These are phyloP conservation scores for Yamadazyma paraphyllophila DNA, from an alignment of 805 yeast species.

Conservation along the genomic window DNA sequence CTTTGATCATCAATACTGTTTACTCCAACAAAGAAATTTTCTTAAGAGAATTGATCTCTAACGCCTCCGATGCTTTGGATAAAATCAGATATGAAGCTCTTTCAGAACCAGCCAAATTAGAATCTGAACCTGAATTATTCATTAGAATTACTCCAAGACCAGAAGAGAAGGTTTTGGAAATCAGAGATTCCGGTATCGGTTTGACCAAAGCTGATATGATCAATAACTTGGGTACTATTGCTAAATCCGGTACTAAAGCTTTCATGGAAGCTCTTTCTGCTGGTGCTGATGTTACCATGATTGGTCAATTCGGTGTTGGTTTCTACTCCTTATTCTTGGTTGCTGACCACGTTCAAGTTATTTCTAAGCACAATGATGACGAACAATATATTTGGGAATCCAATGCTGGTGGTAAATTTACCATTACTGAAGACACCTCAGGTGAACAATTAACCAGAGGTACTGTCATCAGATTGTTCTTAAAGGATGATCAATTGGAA, in stretches of 20 bases:
- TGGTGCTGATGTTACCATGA: constrained; percentile 99
- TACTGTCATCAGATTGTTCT: constrained; percentile 89
- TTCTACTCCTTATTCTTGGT: constrained; percentile 99
- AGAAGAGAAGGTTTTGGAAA: constrained; percentile 89
- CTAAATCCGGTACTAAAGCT: constrained; percentile 99
- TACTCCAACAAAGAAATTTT: constrained; percentile 99
- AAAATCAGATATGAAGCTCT: constrained; percentile 97
- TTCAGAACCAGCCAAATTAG: constrained; percentile 87
- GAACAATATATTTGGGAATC: constrained; percentile 99
- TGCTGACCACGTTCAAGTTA: constrained; percentile 98
- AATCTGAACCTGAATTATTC: constrained; percentile 92
- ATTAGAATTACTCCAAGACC: constrained; percentile 97
- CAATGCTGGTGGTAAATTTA: constrained; percentile 99
- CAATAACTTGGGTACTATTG: constrained; percentile 99
- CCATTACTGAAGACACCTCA: constrained; percentile 84
- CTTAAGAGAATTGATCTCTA: constrained; percentile 97
- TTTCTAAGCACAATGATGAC: constrained; percentile 97
- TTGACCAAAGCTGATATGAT: constrained; percentile 99
- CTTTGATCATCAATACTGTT: constrained; percentile 99
- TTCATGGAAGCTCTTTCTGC: constrained; percentile 99
- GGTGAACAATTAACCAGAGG: constrained; percentile 92
- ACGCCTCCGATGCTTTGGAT: constrained; percentile 98
- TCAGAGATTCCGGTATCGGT: constrained; percentile 99
- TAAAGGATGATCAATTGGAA: constrained; percentile 98
- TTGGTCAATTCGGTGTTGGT: constrained; percentile 99